These are phyloP conservation scores for Dianthus caryophyllus DNA, from an alignment of 148 eudicot genomes.

Conservation along the genomic window DNA sequence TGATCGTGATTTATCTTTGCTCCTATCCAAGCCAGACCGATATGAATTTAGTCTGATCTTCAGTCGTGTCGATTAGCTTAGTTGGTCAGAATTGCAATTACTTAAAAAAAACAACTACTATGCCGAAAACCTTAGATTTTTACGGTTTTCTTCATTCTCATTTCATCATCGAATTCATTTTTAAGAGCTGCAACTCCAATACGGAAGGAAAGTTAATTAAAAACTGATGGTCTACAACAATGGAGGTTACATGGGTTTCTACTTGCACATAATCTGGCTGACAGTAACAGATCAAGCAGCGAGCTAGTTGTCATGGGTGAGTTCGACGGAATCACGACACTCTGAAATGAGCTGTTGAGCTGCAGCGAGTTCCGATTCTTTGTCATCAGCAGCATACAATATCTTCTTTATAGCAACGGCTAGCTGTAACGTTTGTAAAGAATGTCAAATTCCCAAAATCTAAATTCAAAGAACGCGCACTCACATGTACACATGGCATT, in stretches of 20 bases:
- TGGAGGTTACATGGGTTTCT: not conserved
- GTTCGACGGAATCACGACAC: slow-evolving; percentile 21
- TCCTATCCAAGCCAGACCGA: no score
- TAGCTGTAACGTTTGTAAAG: slow-evolving; percentile 38
- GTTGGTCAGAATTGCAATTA: no score
- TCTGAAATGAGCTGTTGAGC: slow-evolving; percentile 52
- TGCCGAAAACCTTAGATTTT: not conserved
- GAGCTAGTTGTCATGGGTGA: slow-evolving; percentile 19
- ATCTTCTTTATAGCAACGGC: slow-evolving; percentile 69
- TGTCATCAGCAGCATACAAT: slow-evolving; percentile 71
- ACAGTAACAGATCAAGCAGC: slow-evolving; percentile 11
- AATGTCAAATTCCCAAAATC: not conserved
- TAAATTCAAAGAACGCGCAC: not conserved
- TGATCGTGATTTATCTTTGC: no score
- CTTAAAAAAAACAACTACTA: no score
- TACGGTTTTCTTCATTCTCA: not conserved
- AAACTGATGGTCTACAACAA: not conserved
- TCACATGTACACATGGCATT: not conserved
- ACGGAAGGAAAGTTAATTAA: not conserved
- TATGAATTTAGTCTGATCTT: no score
- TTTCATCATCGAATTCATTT: not conserved
- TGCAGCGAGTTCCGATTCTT: slow-evolving; percentile 57
- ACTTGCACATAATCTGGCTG: not conserved
- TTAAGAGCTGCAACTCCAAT: slow-evolving; percentile 1
- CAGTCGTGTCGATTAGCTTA: no score